Conservation (phyloP, 2,329 filamentous ascomycete species). For the Diaporthe amygdali region DNA sequence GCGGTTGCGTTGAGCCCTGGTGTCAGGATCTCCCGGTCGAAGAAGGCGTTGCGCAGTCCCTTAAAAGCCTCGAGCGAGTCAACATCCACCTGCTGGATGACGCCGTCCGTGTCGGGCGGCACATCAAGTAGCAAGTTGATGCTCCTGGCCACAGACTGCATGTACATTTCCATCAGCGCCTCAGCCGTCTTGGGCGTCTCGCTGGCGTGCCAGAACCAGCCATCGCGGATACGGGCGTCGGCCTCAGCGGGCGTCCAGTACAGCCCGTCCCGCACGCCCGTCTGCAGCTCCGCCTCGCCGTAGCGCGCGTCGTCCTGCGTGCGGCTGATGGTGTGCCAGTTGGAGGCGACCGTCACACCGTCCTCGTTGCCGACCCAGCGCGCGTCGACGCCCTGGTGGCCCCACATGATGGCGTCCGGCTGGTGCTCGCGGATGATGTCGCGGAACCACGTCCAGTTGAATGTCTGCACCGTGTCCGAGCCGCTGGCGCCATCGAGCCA, state of each 20-base stretch:
- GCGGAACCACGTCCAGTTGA: constrained; percentile 36
- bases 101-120: constrained; percentile 32
- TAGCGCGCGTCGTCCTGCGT: constrained; percentile 35
- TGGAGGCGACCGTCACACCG: constrained; percentile 32
- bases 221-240: constrained; percentile 32
- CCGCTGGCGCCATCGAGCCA: constrained; percentile 40
- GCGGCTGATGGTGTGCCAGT: constrained; percentile 37
- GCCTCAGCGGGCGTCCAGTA: constrained; percentile 37
- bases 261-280: constrained; percentile 31
- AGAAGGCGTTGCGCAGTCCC: constrained; percentile 25
- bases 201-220: constrained; percentile 35
- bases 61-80: constrained; percentile 30
- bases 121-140: constrained; percentile 34
- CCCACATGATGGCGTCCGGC: constrained; percentile 36
- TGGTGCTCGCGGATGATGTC: constrained; percentile 35
- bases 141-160: constrained; percentile 33
- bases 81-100: constrained; percentile 27
- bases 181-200: constrained; percentile 33
- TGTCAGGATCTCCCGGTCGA: background rate
- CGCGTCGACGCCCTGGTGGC: constrained; percentile 37
- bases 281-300: constrained; percentile 29
- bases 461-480: constrained; percentile 36
- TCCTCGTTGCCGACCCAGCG: constrained; percentile 39
- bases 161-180: constrained; percentile 34
- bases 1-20: background rate